Conservation (phyloP, 768 basidiomycete species). For the Naganishia kalamii region DNA sequence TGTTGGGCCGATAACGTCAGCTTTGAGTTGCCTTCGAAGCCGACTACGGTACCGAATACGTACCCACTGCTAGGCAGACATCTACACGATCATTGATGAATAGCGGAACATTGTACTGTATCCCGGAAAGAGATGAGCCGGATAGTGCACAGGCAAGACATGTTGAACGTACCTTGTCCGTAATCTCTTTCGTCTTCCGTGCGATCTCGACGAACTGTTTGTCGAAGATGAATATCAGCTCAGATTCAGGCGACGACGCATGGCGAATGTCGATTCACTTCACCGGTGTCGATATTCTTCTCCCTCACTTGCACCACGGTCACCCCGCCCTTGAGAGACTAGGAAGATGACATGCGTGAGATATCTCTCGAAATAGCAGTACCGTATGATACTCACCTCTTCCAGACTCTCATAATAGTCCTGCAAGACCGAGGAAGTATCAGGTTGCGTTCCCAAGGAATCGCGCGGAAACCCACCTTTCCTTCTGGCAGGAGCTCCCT, state of each 20-base stretch:
- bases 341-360: neutral
- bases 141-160: neutral
- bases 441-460: neutral
- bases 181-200: slow-evolving; percentile 60
- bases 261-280: slow-evolving; percentile 53
- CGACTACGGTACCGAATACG: too few relatives aligned
- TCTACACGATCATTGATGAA: slow-evolving; percentile 67
- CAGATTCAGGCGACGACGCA: neutral
- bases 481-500: slow-evolving; percentile 66
- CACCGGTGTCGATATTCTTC: slow-evolving; percentile 71
- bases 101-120: slow-evolving; percentile 66
- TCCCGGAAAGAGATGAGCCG: neutral
- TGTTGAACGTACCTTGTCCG: slow-evolving; percentile 52
- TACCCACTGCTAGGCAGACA: slow-evolving; percentile 61
- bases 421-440: slow-evolving; percentile 45
- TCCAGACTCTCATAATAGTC: slow-evolving; percentile 67
- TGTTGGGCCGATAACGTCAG: neutral
- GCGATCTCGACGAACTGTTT: slow-evolving; percentile 72
- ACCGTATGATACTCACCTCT: slow-evolving; percentile 54
- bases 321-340: slow-evolving; percentile 80
- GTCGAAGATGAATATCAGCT: neutral
- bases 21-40: neutral
- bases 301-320: slow-evolving; percentile 85
- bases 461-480: slow-evolving; percentile 53
- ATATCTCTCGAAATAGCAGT: neutral